These are phyloP conservation scores for Cyclotella baltica DNA, from an alignment of 108 stramenopile species.

Conservation along the genomic window DNA sequence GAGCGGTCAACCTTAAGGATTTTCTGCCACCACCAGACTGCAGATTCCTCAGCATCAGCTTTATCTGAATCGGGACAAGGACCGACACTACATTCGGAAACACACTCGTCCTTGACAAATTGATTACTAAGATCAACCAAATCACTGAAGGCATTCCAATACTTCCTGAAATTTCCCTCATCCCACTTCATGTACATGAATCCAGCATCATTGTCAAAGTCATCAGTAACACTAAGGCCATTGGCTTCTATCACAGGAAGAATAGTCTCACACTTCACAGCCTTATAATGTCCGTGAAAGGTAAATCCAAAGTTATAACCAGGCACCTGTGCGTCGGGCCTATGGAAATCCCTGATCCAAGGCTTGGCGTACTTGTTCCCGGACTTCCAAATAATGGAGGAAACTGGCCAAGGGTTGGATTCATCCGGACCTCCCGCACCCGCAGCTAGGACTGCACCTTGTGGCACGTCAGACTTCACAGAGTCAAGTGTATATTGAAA, in stretches of 20 bases:
- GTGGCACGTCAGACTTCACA: neutral
- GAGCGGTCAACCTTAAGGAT: too few species aligned
- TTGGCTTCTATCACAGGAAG: neutral
- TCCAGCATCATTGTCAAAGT: neutral
- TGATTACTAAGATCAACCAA: neutral
- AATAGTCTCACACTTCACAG: neutral
- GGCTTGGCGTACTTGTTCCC: slow-evolving; percentile 14
- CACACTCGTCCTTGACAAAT: neutral
- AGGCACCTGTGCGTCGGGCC: neutral
- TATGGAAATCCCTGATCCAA: slow-evolving; percentile 12
- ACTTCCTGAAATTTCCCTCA: neutral
- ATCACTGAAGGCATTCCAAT: neutral
- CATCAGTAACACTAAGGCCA: neutral
- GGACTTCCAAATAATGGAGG: slow-evolving; percentile 4
- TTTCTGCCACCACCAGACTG: too few species aligned
- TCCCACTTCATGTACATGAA: too few species aligned
- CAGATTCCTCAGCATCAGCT: neutral
- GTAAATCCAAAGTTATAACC: slow-evolving; percentile 3
- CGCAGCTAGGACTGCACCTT: neutral
- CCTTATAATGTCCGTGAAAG: slow-evolving; percentile 16
- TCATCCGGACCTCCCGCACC: neutral
- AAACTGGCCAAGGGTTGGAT: slow-evolving; percentile 2
- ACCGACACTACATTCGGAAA: neutral
- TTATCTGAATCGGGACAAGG: neutral
- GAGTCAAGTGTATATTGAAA: neutral